phyloP scores from a whole-genome alignment of 768 basidiomycete species.

The Phaeotremella skinneri region DNA sequence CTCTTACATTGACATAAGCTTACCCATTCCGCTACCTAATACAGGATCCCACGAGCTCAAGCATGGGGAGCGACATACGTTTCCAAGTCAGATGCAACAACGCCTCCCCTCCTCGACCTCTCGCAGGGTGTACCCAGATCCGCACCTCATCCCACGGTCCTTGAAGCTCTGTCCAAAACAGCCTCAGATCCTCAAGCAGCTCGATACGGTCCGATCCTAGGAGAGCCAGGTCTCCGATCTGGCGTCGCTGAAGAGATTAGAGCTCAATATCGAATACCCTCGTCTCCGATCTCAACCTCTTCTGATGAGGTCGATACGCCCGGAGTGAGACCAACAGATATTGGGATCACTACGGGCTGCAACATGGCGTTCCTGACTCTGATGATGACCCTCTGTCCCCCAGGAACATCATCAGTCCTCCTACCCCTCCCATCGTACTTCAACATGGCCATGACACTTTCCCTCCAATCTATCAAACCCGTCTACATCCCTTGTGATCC shows the following conservation, averaged over 20 bases:
- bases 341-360: constrained; percentile 70
- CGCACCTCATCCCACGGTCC: constrained; percentile 61
- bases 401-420: constrained; percentile 66
- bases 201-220: constrained; percentile 63
- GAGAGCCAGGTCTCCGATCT: constrained; percentile 59
- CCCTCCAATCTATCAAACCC: constrained; percentile 62
- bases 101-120: constrained; percentile 63
- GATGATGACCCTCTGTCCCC: constrained; percentile 65
- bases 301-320: neutral
- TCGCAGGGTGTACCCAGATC: constrained; percentile 71
- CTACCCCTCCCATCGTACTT: constrained; percentile 67
- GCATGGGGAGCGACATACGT: constrained; percentile 42
- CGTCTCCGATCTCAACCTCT: neutral
- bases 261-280: constrained; percentile 56
- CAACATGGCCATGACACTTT: constrained; percentile 61
- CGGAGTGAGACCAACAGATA: constrained; percentile 58
- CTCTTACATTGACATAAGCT: neutral
- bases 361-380: constrained; percentile 68
- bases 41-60: constrained; percentile 47
- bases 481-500: constrained; percentile 60
- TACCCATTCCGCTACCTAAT: neutral
- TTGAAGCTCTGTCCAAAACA: constrained; percentile 57
- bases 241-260: constrained; percentile 65
- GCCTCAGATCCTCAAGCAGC: constrained; percentile 54
- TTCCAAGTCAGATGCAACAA: neutral